Evolutionary conservation across 1,284 basidiomycete species (phyloP).

Genomic region (Flammula alnicola): DNA sequence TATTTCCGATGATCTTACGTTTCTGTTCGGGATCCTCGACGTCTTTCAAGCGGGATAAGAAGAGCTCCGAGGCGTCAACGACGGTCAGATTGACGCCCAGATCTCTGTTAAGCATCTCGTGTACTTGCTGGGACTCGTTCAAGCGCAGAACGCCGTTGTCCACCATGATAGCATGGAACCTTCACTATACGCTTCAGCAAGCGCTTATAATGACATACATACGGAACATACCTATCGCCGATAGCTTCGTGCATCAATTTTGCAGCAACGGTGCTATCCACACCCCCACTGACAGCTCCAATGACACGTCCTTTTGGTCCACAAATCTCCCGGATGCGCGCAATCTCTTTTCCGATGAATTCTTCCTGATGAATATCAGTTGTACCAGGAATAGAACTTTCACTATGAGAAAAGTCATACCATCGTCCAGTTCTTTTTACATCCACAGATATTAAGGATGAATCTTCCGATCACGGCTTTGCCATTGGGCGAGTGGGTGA

Average conservation of each 20-base stretch:
- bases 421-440: constrained; percentile 94
- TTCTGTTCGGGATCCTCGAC: constrained; percentile 98
- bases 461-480: constrained; percentile 93
- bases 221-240: constrained; percentile 77
- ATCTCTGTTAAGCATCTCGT: constrained; percentile 92
- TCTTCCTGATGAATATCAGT: constrained; percentile 68
- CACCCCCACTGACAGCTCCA: constrained; percentile 96
- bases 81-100: constrained; percentile 97
- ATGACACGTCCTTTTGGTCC: constrained; percentile 96
- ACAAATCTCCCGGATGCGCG: constrained; percentile 93
- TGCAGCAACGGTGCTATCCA: constrained; percentile 97
- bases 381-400: constrained; percentile 6
- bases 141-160: constrained; percentile 97
- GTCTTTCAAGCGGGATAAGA: constrained; percentile 88
- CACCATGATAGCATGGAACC: constrained; percentile 99
- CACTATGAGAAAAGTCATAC: constrained; percentile 41
- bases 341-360: constrained; percentile 98
- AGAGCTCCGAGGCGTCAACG: constrained; percentile 93
- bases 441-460: constrained; percentile 85
- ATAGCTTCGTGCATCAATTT: constrained; percentile 99
- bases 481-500: constrained; percentile 92
- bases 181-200: constrained; percentile 33
- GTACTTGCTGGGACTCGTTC: constrained; percentile 93
- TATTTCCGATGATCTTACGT: constrained; percentile 99
- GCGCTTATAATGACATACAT: constrained; percentile 7